A percentile compares a stretch with the other conserved stretches of the same genome.
Conservation (phyloP, 1,139 yeast species). For the Candida buenavistaensis region DNA sequence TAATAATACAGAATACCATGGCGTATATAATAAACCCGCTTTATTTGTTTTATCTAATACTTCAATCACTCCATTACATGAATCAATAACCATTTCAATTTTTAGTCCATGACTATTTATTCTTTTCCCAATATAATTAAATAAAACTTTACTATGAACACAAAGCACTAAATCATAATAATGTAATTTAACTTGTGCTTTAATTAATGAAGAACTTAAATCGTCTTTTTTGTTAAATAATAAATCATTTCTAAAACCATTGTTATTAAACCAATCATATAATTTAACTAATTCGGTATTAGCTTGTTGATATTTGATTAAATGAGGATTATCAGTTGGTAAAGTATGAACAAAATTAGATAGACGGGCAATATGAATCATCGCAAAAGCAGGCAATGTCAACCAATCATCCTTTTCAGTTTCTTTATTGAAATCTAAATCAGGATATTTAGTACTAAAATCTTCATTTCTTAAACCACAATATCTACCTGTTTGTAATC, state of each 20-base stretch:
- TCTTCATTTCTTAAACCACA: conserved; percentile 44
- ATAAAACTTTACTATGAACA: conserved; percentile 38
- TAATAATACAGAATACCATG: conserved; percentile 57
- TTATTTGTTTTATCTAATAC: conserved; percentile 33
- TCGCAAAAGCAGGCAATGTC: conserved; percentile 49
- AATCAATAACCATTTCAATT: conserved; percentile 32
- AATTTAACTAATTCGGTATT: conserved; percentile 32
- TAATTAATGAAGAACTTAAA: conserved; percentile 25
- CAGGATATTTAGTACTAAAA: conserved; percentile 34
- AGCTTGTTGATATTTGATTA: conserved; percentile 34
- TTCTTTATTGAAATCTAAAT: conserved; percentile 28
- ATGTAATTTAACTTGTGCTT: conserved; percentile 41
- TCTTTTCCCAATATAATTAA: conserved; percentile 35
- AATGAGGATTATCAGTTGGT: conserved; percentile 26
- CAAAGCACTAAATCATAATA: conserved; percentile 41
- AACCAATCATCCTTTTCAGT: conserved; percentile 52
- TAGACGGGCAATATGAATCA: conserved; percentile 44
- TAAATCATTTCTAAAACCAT: conserved; percentile 37
- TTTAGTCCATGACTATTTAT: conserved; percentile 34
- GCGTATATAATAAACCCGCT: conserved; percentile 40
- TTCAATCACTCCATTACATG: conserved; percentile 38
- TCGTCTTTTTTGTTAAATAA: conserved; percentile 20
- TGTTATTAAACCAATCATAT: conserved; percentile 34
- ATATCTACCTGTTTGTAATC: conserved; percentile 55
- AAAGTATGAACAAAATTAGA: conserved; percentile 37